These are phyloP conservation scores for Eragrostis nindensis DNA, from an alignment of 176 grass and related monocot genomes.

Conservation along the genomic window DNA sequence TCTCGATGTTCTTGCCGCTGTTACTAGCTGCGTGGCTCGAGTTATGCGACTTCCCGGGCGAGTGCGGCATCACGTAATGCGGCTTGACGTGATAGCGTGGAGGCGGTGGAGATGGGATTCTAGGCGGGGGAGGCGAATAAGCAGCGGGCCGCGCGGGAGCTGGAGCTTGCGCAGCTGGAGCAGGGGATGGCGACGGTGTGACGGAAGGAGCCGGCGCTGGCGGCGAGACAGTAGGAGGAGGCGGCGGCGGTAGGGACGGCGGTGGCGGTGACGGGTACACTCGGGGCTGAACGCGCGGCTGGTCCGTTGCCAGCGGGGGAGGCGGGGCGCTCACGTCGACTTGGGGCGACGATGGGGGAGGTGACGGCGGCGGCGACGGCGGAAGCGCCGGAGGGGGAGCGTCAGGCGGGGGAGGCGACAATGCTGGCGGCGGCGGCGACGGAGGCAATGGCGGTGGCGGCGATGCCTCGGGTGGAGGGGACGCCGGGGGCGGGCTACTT, in stretches of 20 bases:
- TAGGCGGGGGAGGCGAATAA: slow-evolving; percentile 38
- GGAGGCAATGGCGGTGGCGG: slow-evolving; percentile 5
- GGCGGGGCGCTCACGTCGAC: slow-evolving; percentile 35
- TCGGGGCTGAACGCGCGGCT: slow-evolving; percentile 45
- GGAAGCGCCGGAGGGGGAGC: slow-evolving; percentile 43
- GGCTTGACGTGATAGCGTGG: slow-evolving; percentile 39
- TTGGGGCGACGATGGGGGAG: slow-evolving; percentile 30
- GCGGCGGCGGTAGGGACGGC: slow-evolving; percentile 47
- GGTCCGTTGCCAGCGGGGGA: slow-evolving; percentile 36
- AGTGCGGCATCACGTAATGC: slow-evolving; percentile 28
- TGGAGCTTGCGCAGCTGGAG: slow-evolving; percentile 39
- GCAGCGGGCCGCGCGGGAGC: slow-evolving; percentile 29
- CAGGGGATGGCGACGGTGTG: slow-evolving; percentile 39
- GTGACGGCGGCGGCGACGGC: slow-evolving; percentile 31
- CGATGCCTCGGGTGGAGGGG: slow-evolving; percentile 17
- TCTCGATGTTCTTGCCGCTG: slow-evolving; percentile 53
- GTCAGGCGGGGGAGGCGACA: slow-evolving; percentile 47
- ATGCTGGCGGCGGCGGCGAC: slow-evolving; percentile 42
- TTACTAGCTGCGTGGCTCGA: slow-evolving; percentile 32
- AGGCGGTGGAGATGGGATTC: slow-evolving; percentile 28
- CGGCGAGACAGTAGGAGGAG: slow-evolving; percentile 44
- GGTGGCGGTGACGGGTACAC: slow-evolving; percentile 61
- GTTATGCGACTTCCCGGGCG: slow-evolving; percentile 41
- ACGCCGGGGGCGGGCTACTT: slow-evolving; percentile 42
- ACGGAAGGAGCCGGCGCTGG: slow-evolving; percentile 50